Percentiles rank a stretch among this genome's conserved stretches.
phyloP scores from a whole-genome alignment of 192 early-diverging fungal genomes.

The Coemansia sp. region DNA sequence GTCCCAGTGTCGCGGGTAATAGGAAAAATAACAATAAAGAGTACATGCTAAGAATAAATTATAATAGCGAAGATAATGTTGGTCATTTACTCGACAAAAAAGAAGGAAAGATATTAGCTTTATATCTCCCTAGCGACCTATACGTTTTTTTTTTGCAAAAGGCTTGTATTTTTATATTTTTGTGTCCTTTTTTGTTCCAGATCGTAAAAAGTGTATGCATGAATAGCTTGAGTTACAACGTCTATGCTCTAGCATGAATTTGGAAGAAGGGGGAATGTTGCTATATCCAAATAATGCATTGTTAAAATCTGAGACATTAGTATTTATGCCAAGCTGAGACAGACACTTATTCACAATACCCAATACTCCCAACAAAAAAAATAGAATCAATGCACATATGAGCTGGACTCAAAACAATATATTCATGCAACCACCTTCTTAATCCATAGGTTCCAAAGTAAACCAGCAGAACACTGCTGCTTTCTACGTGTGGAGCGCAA shows the following conservation, averaged over 20 bases:
- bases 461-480: background rate
- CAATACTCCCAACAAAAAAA: background rate
- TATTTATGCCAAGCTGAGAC: background rate
- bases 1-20: background rate
- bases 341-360: background rate
- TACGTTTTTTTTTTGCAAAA: background rate
- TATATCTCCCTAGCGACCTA: background rate
- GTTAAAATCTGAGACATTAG: background rate
- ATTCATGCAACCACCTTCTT: background rate
- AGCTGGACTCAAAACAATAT: background rate
- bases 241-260: background rate
- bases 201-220: background rate
- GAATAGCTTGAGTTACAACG: background rate
- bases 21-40: background rate
- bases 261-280: background rate
- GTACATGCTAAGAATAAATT: background rate
- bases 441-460: background rate
- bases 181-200: background rate
- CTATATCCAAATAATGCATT: slow-evolving; percentile 3
- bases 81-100: background rate
- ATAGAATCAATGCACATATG: background rate
- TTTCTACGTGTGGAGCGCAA: too few species aligned
- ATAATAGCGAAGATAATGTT: background rate
- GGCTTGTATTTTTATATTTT: background rate
- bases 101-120: background rate